Evolutionary conservation across 2,329 filamentous ascomycete genomes (phyloP).

Genomic region (Akanthomyces dipterigenus): DNA sequence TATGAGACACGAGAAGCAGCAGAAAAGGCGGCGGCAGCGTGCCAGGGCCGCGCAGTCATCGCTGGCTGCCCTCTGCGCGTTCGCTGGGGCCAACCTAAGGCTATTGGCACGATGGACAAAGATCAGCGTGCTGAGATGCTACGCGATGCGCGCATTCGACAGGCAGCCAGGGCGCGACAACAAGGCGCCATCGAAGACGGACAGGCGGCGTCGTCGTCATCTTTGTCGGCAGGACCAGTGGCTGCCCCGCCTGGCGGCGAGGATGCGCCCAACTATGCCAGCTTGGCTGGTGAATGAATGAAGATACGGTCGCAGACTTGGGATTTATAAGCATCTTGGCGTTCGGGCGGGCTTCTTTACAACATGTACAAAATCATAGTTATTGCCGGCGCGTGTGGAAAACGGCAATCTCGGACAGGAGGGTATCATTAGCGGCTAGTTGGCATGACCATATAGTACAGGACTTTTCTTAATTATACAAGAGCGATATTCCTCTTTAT

Average conservation of each 20-base stretch:
- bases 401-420: conserved; percentile 2
- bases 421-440: conserved; percentile 25
- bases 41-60: conserved; percentile 83
- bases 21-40: conserved; percentile 76
- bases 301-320: conserved; percentile 21
- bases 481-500: neutral
- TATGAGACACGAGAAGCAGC: conserved; percentile 79
- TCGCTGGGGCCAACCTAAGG: conserved; percentile 88
- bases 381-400: neutral
- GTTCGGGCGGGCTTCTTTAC: conserved; percentile 20
- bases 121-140: conserved; percentile 78
- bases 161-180: conserved; percentile 27
- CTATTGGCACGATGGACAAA: conserved; percentile 83
- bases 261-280: conserved; percentile 72
- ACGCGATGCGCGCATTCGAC: conserved; percentile 55
- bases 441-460: conserved; percentile 14
- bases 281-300: conserved; percentile 74
- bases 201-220: conserved; percentile 16
- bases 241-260: conserved; percentile 73
- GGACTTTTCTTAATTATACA: conserved; percentile 12
- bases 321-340: conserved; percentile 22
- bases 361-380: conserved; percentile 10
- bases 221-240: conserved; percentile 35
- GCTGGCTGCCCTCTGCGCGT: conserved; percentile 85
- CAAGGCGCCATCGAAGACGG: conserved; percentile 26